phyloP scores from a whole-genome alignment of 306 rosid species.

The Castanopsis chinensis region DNA sequence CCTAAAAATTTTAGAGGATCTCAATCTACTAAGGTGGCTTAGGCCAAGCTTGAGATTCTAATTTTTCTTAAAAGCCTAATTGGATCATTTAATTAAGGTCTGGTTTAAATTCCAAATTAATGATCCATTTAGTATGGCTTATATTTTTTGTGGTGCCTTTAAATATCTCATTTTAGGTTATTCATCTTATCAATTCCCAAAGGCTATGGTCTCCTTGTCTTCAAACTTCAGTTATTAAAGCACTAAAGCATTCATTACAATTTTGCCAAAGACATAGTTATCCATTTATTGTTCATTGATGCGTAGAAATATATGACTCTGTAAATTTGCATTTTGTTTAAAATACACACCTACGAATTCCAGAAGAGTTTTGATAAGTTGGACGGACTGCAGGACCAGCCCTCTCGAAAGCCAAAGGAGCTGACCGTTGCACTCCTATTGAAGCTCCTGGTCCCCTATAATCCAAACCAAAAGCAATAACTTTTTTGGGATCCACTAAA shows the following conservation, averaged over 20 bases:
- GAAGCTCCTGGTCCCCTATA: conserved; percentile 18
- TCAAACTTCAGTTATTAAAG: background rate
- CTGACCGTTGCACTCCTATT: conserved; percentile 9
- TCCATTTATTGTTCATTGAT: background rate
- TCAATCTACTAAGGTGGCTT: too few relatives aligned
- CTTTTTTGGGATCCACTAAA: background rate
- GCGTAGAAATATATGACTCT: background rate
- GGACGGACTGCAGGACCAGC: conserved; percentile 13
- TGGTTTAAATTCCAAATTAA: too few relatives aligned
- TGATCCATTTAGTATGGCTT: too few relatives aligned
- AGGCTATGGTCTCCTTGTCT: background rate
- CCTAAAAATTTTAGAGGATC: too few relatives aligned
- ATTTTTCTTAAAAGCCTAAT: too few relatives aligned
- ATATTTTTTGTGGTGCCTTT: background rate
- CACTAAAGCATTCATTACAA: background rate
- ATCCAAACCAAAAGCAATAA: background rate
- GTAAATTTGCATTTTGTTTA: background rate
- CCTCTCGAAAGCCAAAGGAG: background rate
- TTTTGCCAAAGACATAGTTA: background rate
- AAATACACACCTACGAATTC: background rate
- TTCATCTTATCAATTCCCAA: background rate
- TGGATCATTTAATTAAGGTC: too few relatives aligned
- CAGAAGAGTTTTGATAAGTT: conserved; percentile 4
- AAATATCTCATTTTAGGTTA: background rate
- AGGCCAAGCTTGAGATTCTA: too few relatives aligned